Conservation (phyloP, 2,329 filamentous ascomycete genomes). For the Botrytis fabae region DNA sequence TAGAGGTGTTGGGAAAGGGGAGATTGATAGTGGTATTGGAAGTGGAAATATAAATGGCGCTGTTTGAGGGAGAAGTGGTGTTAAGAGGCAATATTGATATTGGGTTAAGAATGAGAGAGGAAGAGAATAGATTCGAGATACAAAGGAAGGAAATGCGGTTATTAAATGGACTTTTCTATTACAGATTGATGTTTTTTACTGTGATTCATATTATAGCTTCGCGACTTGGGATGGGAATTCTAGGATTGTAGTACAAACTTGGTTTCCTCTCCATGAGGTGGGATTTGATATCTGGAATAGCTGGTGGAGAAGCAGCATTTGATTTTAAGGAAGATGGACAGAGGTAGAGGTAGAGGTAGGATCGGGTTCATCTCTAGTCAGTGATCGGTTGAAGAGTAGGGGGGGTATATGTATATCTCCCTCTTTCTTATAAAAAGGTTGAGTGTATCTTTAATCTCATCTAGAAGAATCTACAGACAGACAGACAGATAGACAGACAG, state of each 20-base stretch:
- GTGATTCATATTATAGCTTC: neutral
- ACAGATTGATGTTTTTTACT: neutral
- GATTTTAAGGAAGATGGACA: neutral
- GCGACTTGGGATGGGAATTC: neutral
- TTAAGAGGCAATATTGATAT: neutral
- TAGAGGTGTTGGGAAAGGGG: neutral
- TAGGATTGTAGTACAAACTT: neutral
- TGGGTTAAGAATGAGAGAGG: neutral
- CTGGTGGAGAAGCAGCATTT: neutral
- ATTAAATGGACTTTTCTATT: neutral
- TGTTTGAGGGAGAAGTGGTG: neutral
- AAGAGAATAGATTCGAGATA: neutral
- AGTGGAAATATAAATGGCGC: neutral
- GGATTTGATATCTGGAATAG: neutral
- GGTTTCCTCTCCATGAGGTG: neutral
- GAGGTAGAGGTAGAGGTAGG: neutral
- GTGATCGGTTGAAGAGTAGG: no score
- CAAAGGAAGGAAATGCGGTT: neutral
- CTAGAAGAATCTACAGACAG: no score
- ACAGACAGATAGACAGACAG: no score
- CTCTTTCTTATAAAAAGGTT: no score
- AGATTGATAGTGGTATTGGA: neutral
- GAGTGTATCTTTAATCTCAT: no score
- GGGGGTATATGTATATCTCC: no score
- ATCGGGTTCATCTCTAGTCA: no score